Base-by-base conservation (phyloP, 306 rosid genomes). In the Cicer arietinum region DNA sequence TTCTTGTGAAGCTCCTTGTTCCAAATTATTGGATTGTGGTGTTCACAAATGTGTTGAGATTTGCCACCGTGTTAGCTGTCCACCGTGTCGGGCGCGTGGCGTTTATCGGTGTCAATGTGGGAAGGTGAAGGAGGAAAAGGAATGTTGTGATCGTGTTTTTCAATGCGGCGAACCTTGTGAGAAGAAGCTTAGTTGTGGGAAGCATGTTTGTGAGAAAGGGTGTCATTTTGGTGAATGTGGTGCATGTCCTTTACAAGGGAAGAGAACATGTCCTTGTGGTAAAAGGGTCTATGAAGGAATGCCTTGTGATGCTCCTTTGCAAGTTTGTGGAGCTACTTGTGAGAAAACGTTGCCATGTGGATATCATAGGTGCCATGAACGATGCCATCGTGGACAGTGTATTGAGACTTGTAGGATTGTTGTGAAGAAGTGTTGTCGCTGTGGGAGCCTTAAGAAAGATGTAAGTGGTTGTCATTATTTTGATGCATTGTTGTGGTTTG, bases 381-480 rank as follows among this genome's bases (percentile, higher is more conserved):
- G 98, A 80, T 94, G 98, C 80, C 98, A 91, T 65, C 97, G 92
- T 4, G 95, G 98, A 18, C 81, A 82, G 1, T 94, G 98, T 62
- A 54, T 85, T 14, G 90, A 82, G 82, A 90, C 88, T 70, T 94
- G 98, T 78, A 84, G 98, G 77, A 73, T 25, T 42, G 94, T 94
- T 69, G 96, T 90, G 65, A 81, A 37, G 69, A 94, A 94, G 86
- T 85, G 62, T 1, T 94, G 98, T 81, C 88, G 97, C 8, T 94
- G 98, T 30, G 89, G 97, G 30, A 87, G 97, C 85, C 86, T 94
- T 70, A 91, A 75, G 90, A 94, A 94, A 88, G 95, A 94, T 91
- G 98, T 90, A 71, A 54, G 81, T 85, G 18, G 14, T 76, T 79
- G 20, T 16, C 22, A 67, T 60, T 71, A 44, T 46, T 67, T 85